phyloP scores from a whole-genome alignment of 2,329 filamentous ascomycete genomes.

The Arthrobotrys iridis region DNA sequence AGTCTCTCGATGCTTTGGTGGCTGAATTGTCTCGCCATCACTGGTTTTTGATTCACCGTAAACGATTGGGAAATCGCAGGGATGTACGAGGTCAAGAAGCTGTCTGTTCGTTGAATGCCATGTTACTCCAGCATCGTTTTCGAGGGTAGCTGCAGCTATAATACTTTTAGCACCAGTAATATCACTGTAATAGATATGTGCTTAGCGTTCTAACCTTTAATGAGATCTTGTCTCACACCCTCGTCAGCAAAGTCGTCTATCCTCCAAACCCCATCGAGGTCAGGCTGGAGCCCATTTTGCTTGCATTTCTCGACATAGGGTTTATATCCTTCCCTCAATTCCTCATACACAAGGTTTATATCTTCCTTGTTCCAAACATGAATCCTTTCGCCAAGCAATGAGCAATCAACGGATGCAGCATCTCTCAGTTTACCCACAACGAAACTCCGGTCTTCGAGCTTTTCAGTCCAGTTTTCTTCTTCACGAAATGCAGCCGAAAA shows the following conservation, averaged over 20 bases:
- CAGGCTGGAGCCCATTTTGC: not conserved
- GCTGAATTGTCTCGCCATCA: not conserved
- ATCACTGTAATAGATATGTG: not conserved
- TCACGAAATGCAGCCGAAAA: conserved; percentile 3
- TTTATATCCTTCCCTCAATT: conserved; percentile 28
- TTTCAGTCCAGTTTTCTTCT: conserved; percentile 13
- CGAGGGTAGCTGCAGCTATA: conserved; percentile 63
- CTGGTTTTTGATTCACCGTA: conserved; percentile 62
- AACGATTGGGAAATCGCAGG: conserved; percentile 71
- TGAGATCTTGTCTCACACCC: not conserved
- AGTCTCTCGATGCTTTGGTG: not conserved
- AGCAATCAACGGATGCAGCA: not conserved
- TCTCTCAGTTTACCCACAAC: not conserved
- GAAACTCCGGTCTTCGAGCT: not conserved
- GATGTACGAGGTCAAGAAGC: conserved; percentile 72
- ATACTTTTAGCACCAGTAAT: not conserved
- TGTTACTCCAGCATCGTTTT: conserved; percentile 67
- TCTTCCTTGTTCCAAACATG: conserved; percentile 11
- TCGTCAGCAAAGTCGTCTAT: conserved; percentile 1
- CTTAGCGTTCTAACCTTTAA: conserved; percentile 1
- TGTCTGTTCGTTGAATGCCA: conserved; percentile 70
- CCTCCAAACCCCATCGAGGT: conserved; percentile 31
- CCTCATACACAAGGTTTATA: conserved; percentile 1
- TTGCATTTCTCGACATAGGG: conserved; percentile 2
- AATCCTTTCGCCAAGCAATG: not conserved